A percentile compares a stretch with the other conserved stretches of the same genome.
Evolutionary conservation across 768 basidiomycete species (phyloP).

Genomic region (Agaricus blazei): DNA sequence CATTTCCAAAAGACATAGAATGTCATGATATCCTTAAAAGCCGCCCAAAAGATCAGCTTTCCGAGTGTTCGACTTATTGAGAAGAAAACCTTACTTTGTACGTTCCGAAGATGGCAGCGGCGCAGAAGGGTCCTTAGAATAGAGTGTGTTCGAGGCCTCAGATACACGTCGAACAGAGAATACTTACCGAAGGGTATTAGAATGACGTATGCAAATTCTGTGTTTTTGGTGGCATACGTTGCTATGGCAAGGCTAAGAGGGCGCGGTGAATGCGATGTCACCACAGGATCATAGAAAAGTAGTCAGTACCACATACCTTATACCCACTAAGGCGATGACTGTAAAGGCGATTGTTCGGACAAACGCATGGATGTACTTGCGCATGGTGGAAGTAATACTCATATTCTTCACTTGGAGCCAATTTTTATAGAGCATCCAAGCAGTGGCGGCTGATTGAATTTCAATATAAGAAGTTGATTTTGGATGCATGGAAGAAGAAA

Average conservation of each 20-base stretch:
- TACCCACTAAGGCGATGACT: neutral
- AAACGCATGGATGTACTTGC: constrained; percentile 6
- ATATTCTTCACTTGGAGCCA: constrained; percentile 3
- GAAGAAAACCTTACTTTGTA: neutral
- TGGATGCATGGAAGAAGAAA: neutral
- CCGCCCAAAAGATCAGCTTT: neutral
- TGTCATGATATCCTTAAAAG: constrained; percentile 5
- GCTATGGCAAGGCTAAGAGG: neutral
- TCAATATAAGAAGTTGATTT: neutral
- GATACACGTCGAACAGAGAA: neutral
- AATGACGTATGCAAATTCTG: neutral
- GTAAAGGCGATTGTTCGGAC: constrained; percentile 2
- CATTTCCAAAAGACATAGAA: constrained; percentile 7
- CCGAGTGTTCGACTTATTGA: neutral
- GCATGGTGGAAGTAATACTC: constrained; percentile 5
- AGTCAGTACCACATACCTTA: neutral
- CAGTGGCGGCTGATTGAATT: neutral
- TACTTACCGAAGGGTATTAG: constrained; percentile 2
- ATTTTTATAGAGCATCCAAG: constrained; percentile 4
- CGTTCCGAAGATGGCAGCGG: constrained; percentile 8
- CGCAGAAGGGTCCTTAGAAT: neutral
- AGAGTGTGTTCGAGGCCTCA: neutral
- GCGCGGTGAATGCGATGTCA: neutral
- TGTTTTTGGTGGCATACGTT: neutral
- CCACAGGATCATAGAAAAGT: neutral